Evolutionary conservation across 2,329 filamentous ascomycete genomes (phyloP), one percentile per base, ranked within the genome.

Genomic region (Penicillium sp.): DNA sequence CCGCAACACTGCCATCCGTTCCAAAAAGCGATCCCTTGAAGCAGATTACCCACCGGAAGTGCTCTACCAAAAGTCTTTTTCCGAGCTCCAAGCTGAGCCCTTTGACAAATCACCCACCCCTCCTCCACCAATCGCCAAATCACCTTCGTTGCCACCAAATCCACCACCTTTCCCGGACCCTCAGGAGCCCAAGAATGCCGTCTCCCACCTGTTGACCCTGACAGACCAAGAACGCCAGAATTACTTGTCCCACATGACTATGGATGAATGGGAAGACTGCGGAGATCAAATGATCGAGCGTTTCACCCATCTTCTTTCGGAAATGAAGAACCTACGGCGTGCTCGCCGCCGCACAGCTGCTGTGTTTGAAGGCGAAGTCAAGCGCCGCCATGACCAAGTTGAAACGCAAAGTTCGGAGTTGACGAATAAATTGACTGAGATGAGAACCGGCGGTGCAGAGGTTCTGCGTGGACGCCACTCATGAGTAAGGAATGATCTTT

Each of bases 181-280:
- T 22, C 45, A 54, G 3, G 49, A 62, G 10, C 49, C 72, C 9
- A 51, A 64, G 21, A 66, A 70, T 37, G 70, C 67, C 34, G 61
- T 73, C 8, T 61, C 63, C 10, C 61, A 69, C 22, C 61, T 74
- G 21, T 57, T 72, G 26, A 61, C 54, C 4, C 61, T 71, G 13
- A 60, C 66, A 21, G 63, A 64, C 1, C 44, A 65, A 24, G 67
- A 74, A 3, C 76, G 80, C 52, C 62, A 63, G 3, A 56, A 64
- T 0, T 80, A 82, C 62, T 75, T 84, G 54, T 65, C 69, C 2
- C 72, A 71, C 9, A 68, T 83, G 35, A 65, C 69, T 1, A 72
- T 81, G 15, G 64, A 71, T 3, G 73, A 82, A 53, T 83, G 81
- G 78, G 81, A 83, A 64, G 74, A 80, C 40, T 77, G 79, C 21